These are phyloP conservation scores for Phytophthora cryptogea DNA, from an alignment of 352 stramenopile species.

Conservation along the genomic window DNA sequence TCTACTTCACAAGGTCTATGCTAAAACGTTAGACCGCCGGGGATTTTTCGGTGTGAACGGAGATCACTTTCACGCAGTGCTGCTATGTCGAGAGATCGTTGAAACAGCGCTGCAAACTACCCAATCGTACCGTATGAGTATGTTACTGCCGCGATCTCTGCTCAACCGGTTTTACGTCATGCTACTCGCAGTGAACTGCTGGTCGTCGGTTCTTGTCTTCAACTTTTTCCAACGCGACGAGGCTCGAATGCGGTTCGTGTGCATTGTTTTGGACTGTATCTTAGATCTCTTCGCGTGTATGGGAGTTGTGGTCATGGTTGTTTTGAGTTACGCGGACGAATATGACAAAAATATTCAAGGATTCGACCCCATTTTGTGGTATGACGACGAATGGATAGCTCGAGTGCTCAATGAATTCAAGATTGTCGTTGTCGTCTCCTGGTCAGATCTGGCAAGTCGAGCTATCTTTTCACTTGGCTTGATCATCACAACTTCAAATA, in stretches of 20 bases:
- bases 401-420: conserved; percentile 33
- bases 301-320: conserved; percentile 17
- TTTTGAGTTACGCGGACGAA: conserved; percentile 10
- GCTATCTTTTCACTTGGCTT: conserved; percentile 30
- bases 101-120: conserved; percentile 28
- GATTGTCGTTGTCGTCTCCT: conserved; percentile 34
- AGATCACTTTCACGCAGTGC: conserved; percentile 10
- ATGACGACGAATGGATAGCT: conserved; percentile 33
- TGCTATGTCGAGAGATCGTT: conserved; percentile 18
- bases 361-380: conserved; percentile 21
- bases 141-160: conserved; percentile 20
- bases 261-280: conserved; percentile 25
- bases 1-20: conserved; percentile 7
- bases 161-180: conserved; percentile 41
- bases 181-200: conserved; percentile 35
- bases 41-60: conserved; percentile 22
- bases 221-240: conserved; percentile 20
- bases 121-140: conserved; percentile 35
- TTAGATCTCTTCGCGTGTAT: conserved; percentile 30
- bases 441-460: conserved; percentile 27
- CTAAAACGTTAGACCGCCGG: conserved; percentile 10
- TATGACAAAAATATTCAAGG: conserved; percentile 8
- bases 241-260: conserved; percentile 14
- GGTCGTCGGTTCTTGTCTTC: conserved; percentile 21
- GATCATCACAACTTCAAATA: conserved; percentile 16